A percentile compares a stretch with the other conserved stretches of the same genome.
phyloP scores from a whole-genome alignment of 2,329 filamentous ascomycete genomes.

The Pseudocercospora fuligena region DNA sequence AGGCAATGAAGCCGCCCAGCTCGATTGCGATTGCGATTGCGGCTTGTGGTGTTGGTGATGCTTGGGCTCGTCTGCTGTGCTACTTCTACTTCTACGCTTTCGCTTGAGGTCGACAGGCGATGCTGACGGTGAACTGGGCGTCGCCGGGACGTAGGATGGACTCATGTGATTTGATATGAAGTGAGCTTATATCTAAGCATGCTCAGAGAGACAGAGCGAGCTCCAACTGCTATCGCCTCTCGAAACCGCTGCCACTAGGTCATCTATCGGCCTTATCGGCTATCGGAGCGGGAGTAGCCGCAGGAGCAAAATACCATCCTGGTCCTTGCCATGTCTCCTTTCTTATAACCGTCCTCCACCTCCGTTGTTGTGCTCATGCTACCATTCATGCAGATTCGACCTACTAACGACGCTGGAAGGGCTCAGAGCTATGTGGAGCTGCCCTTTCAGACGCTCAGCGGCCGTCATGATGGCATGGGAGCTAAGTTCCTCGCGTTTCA shows the following conservation, averaged over 20 bases:
- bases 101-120: constrained; percentile 10
- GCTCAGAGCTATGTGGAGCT: no score
- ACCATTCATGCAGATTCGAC: no score
- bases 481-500: no score
- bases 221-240: not conserved
- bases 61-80: not conserved
- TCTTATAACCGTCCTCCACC: no score
- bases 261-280: not conserved
- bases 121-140: not conserved
- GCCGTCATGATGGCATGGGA: no score
- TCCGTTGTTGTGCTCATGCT: no score
- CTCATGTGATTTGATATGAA: not conserved
- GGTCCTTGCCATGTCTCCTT: no score
- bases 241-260: not conserved
- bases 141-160: not conserved
- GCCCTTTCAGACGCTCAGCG: no score
- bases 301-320: not conserved
- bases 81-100: constrained; percentile 1
- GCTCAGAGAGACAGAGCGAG: not conserved
- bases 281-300: not conserved
- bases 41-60: constrained; percentile 33
- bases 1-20: constrained; percentile 38
- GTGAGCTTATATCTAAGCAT: not conserved
- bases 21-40: constrained; percentile 26
- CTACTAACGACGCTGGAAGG: no score